These are phyloP conservation scores for Kodamaea neixiangensis DNA, from an alignment of 805 yeast genomes.

Conservation along the genomic window DNA sequence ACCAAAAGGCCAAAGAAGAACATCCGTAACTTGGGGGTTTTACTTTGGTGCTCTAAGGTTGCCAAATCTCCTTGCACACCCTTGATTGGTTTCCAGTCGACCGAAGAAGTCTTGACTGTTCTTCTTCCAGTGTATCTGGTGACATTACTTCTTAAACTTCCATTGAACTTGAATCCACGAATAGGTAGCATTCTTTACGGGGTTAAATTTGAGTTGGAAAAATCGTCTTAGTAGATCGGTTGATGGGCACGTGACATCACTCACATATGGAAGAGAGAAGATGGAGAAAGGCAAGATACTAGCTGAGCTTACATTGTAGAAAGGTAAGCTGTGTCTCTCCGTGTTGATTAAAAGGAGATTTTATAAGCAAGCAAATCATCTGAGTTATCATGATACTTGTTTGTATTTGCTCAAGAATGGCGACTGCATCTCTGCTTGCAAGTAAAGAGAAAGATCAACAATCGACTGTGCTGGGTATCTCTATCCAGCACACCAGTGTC, in stretches of 20 bases:
- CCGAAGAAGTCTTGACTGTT: conserved; percentile 59
- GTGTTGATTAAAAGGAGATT: too few species aligned
- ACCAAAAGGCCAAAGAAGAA: conserved; percentile 48
- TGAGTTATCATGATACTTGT: too few species aligned
- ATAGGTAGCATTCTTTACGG: conserved; percentile 1
- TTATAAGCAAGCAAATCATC: too few species aligned
- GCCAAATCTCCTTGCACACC: conserved; percentile 42
- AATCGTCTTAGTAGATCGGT: neutral
- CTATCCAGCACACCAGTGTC: too few species aligned
- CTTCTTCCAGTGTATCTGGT: conserved; percentile 13
- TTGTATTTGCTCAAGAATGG: too few species aligned
- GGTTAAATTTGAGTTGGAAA: neutral
- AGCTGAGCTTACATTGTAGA: too few species aligned
- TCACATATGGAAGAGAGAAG: too few species aligned
- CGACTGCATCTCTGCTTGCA: too few species aligned
- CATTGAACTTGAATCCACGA: conserved; percentile 1
- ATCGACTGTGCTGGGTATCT: too few species aligned
- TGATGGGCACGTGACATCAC: neutral
- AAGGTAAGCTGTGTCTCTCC: too few species aligned
- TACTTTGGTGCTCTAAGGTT: conserved; percentile 40
- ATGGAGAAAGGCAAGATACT: too few species aligned
- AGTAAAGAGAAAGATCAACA: too few species aligned
- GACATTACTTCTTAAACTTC: neutral
- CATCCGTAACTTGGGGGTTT: conserved; percentile 37
- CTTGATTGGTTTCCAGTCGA: conserved; percentile 83